Evolutionary conservation across 1,284 basidiomycete species (phyloP), one percentile per base, ranked within the genome.

Genomic region (Malassezia yamatoensis): DNA sequence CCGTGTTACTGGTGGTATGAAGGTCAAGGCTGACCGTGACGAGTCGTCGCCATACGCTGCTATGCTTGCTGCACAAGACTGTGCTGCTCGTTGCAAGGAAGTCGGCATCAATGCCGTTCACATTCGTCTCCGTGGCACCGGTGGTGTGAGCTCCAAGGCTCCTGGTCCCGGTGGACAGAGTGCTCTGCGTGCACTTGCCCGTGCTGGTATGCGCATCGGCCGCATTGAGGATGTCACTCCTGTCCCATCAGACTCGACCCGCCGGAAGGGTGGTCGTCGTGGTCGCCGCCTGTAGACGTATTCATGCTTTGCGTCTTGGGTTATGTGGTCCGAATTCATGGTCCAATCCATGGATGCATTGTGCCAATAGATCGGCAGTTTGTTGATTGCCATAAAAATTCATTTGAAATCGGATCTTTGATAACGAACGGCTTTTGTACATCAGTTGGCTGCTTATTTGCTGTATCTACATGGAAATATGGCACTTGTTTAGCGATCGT

Each of bases 11-110:
- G 87, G 88, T 76, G 93, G 93, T 65, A 98, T 98, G 94, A 98
- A 98, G 82, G 93, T 98, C 81, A 98, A 98, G 82, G 94, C 93
- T 39, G 93, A 98, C 80, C 88, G 94, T 80, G 93, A 98, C 81
- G 93, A 98, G 81, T 96, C 91, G 49, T 96, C 93, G 39, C 89
- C 93, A 24, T 98, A 96, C 80, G 94, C 93, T 63, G 94, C 94
- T 77, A 96, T 98, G 93, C 83, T 96, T 79, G 93, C 93, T 63
- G 93, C 93, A 53, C 93, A 96, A 81, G 93, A 96, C 76, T 89
- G 90, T 68, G 91, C 93, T 62, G 78, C 81, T 57, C 88, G 93
- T 70, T 98, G 93, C 86, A 89, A 89, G 78, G 94, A 98, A 80
- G 88, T 96, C 70, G 93, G 94, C 64, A 88, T 98, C 80, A 96